phyloP scores from a whole-genome alignment of 768 basidiomycete genomes.

The Pleurotus eryngii region DNA sequence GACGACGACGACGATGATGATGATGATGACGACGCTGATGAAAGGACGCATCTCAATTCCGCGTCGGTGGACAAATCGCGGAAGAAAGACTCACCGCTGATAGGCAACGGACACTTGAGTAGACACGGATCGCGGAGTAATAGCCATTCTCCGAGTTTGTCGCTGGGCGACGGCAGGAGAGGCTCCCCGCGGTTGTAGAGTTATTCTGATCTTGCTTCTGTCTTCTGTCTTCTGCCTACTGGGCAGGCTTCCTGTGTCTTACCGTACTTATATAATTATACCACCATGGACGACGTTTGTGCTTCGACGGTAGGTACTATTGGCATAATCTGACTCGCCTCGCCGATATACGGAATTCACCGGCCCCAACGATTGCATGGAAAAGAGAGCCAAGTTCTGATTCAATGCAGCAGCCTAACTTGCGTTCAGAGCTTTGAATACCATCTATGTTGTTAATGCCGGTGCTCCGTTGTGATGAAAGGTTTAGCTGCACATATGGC shows the following conservation, averaged over 20 bases:
- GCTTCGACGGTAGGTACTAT: neutral
- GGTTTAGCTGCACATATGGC: too few species aligned
- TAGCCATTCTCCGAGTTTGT: slow-evolving; percentile 48
- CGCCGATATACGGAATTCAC: too few species aligned
- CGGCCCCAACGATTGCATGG: too few species aligned
- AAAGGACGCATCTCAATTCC: slow-evolving; percentile 35
- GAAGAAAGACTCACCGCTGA: slow-evolving; percentile 9
- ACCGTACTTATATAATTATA: neutral
- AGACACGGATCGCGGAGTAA: slow-evolving; percentile 47
- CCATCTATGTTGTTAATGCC: too few species aligned
- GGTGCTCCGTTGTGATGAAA: too few species aligned
- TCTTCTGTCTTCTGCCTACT: too few species aligned
- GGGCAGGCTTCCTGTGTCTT: neutral
- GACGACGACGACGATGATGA: slow-evolving; percentile 48
- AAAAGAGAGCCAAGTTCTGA: too few species aligned
- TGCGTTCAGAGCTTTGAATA: too few species aligned
- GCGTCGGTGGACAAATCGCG: slow-evolving; percentile 14
- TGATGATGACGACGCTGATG: slow-evolving; percentile 42
- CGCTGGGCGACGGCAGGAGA: slow-evolving; percentile 28
- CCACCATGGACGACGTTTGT: neutral
- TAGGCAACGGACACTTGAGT: slow-evolving; percentile 10
- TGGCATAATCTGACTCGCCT: too few species aligned
- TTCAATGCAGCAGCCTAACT: too few species aligned
- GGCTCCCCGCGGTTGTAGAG: slow-evolving; percentile 27
- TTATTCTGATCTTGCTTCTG: slow-evolving; percentile 11